Base-by-base conservation (phyloP, 176 grass and related monocot genomes). In the Carex cristatella region DNA sequence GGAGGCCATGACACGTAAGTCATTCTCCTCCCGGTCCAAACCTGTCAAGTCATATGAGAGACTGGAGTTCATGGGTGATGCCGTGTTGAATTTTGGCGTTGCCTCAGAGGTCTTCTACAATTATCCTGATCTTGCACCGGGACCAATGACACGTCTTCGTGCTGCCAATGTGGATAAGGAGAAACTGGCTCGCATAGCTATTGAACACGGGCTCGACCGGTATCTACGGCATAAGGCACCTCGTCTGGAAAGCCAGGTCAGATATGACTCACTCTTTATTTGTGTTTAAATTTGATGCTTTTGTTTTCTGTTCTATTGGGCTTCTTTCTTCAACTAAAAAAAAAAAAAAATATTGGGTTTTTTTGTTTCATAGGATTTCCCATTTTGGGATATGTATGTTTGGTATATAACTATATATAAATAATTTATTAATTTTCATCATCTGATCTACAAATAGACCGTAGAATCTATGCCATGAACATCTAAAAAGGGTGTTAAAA, bases 151-250 rank as follows among this genome's bases (percentile, higher is more conserved):
- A 14, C 69, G 68, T 48, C 90, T 97, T 80, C 91, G 92, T 71
- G 87, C 90, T 28, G 92, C 92, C 64, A 97, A 97, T 84, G 90
- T 97, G 79, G 90, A 92, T 80, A 97, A 81, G n/a, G 94, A 97
- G 83, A 94, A 92, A 82, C 94, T 97, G 66, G 88, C 91, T 7
- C 90, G 94, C 63, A 78, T 86, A 63, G 92, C 94, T 53, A 75
- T 97, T 31, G 10, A 5, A 2, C 87, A 33, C 64, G 85, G 83
- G 0, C 90, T 97, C 27, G 66, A 92, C 42, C 75, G 69, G 3
- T 94, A 87, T 82, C 69, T 94, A 40, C 83, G 92, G 5, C 92
- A 91, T 63, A 97, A 92, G 35, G 81, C 85, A 2, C 87, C 88
- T 5, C 55, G 83, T 6, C 94, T 97, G 11, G 27, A 90, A 4